A percentile compares a stretch with the other conserved stretches of the same genome.
phyloP scores from a whole-genome alignment of 345 rosid species.

The Populus ilicifolia region DNA sequence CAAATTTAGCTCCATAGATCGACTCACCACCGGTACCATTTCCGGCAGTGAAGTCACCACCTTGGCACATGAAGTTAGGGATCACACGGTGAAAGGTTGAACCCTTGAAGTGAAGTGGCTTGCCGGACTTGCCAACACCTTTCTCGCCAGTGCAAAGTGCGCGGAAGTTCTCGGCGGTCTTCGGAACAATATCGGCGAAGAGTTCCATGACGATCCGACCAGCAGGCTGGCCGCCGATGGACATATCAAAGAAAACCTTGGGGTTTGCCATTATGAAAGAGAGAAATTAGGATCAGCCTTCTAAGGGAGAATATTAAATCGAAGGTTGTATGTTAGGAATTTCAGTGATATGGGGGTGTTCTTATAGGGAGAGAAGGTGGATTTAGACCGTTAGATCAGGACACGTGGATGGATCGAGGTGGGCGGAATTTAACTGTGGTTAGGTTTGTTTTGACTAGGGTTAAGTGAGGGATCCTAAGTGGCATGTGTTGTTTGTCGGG shows the following conservation, averaged over 20 bases:
- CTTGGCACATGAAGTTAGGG: conserved; percentile 32
- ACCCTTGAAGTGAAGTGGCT: conserved; percentile 29
- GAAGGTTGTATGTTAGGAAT: conserved; percentile 9
- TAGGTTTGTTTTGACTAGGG: conserved; percentile 33
- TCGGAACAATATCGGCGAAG: conserved; percentile 25
- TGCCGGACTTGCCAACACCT: conserved; percentile 22
- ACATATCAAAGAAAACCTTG: conserved; percentile 30
- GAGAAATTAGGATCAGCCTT: not conserved
- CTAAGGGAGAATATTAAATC: not conserved
- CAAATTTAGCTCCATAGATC: conserved; percentile 29
- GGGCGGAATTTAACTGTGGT: conserved; percentile 14
- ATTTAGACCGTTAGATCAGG: conserved; percentile 10
- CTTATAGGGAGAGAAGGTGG: conserved; percentile 28
- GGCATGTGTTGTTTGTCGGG: conserved; percentile 23
- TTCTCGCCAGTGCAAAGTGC: conserved; percentile 40
- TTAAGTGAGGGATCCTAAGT: conserved; percentile 28
- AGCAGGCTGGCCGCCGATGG: conserved; percentile 24
- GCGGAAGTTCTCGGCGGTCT: conserved; percentile 35
- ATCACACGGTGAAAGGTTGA: conserved; percentile 29
- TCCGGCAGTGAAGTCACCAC: conserved; percentile 29
- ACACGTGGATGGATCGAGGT: conserved; percentile 45
- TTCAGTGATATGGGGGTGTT: not conserved
- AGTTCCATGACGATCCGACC: conserved; percentile 34
- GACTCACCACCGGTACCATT: conserved; percentile 34
- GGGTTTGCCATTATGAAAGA: conserved; percentile 15